A percentile compares a stretch with the other conserved stretches of the same genome.
These are phyloP conservation scores for Colletotrichum sidae DNA, from an alignment of 2,329 filamentous ascomycete species.

Conservation along the genomic window DNA sequence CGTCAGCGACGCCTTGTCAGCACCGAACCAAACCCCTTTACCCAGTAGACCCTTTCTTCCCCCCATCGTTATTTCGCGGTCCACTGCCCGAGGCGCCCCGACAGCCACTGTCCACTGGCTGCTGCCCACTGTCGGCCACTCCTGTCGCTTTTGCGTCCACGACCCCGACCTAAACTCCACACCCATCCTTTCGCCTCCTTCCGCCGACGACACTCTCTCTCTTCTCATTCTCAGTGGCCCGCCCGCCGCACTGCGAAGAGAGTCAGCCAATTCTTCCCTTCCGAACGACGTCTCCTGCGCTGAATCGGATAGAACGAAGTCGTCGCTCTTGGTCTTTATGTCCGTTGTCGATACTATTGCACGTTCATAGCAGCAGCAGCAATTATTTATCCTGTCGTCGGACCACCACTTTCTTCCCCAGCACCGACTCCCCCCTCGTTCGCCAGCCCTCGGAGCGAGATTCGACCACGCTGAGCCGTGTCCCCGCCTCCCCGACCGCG, in stretches of 20 bases:
- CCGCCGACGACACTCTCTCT: conserved; percentile 36
- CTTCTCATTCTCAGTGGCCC: conserved; percentile 28
- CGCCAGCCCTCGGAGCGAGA: conserved; percentile 22
- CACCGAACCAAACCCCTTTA: background rate
- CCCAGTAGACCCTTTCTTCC: conserved; percentile 29
- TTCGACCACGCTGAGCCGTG: conserved; percentile 27
- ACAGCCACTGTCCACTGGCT: no score
- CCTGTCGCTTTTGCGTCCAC: conserved; percentile 36
- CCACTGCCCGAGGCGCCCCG: conserved; percentile 34
- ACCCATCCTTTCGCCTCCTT: conserved; percentile 36
- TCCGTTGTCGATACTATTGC: conserved; percentile 17
- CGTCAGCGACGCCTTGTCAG: conserved; percentile 23
- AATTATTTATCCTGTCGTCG: conserved; percentile 16
- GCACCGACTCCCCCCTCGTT: conserved; percentile 23
- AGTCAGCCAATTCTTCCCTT: conserved; percentile 2
- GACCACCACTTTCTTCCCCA: conserved; percentile 18
- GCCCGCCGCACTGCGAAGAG: conserved; percentile 25
- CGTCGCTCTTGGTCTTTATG: conserved; percentile 7
- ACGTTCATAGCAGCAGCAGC: conserved; percentile 27
- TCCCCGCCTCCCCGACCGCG: conserved; percentile 12
- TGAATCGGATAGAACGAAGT: conserved; percentile 6
- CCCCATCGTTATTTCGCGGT: conserved; percentile 36
- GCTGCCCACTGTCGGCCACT: conserved; percentile 11
- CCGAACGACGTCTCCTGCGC: conserved; percentile 7
- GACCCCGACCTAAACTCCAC: conserved; percentile 37